These are phyloP conservation scores for Neoarthrinium moseri DNA, from an alignment of 2,329 filamentous ascomycete genomes.

Conservation along the genomic window DNA sequence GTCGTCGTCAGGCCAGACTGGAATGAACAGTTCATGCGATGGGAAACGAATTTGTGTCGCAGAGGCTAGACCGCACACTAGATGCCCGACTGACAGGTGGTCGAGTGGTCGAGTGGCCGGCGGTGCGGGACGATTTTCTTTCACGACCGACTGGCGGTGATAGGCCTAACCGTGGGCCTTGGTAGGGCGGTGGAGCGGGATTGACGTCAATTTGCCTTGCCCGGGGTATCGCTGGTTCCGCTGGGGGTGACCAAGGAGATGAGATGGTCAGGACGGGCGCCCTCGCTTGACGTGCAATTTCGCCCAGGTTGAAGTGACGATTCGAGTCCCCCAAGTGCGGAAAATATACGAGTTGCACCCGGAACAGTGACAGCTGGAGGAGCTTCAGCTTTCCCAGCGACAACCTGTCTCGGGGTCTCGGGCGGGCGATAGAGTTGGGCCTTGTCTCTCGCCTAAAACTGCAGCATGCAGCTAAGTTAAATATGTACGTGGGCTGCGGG, in stretches of 20 bases:
- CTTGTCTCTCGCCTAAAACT: too few relatives aligned
- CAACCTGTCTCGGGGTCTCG: background rate
- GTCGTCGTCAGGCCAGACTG: too few relatives aligned
- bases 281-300: conserved; percentile 1
- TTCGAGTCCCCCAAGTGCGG: background rate
- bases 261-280: background rate
- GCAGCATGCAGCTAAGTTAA: too few relatives aligned
- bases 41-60: background rate
- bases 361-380: too few relatives aligned
- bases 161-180: background rate
- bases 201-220: conserved; percentile 10
- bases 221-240: conserved; percentile 5
- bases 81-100: conserved; percentile 2
- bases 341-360: background rate
- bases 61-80: background rate
- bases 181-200: conserved; percentile 4
- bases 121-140: background rate
- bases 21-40: background rate
- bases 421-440: too few relatives aligned
- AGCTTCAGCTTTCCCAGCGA: background rate
- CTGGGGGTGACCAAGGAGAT: background rate
- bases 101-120: background rate
- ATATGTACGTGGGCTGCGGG: too few relatives aligned
- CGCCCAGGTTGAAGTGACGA: background rate
- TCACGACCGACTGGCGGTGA: background rate